Conservation (phyloP, 495 filamentous ascomycete species). For the Elasticomyces elasticus region DNA sequence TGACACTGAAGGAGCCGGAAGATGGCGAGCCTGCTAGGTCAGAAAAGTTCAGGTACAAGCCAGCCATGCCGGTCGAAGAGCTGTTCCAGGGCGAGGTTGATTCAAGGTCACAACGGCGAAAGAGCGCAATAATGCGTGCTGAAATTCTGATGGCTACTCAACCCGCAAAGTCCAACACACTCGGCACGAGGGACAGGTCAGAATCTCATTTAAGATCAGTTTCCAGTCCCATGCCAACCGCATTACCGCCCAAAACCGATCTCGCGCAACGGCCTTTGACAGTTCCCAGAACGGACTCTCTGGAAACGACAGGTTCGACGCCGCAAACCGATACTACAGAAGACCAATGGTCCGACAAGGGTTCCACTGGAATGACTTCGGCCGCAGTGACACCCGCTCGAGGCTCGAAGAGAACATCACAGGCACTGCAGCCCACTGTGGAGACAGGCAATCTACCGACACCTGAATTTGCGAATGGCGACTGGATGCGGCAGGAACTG, state of each 20-base stretch:
- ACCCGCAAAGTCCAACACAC: not conserved
- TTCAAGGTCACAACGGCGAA: not conserved
- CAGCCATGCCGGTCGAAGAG: not conserved
- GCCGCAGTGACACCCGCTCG: slow-evolving; percentile 26
- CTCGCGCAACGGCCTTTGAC: slow-evolving; percentile 14
- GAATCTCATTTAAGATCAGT: slow-evolving; percentile 1
- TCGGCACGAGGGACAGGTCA: not conserved
- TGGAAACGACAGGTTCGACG: slow-evolving; percentile 23
- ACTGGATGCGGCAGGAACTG: slow-evolving; percentile 30
- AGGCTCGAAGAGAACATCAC: slow-evolving; percentile 30
- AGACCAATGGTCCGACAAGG: slow-evolving; percentile 14
- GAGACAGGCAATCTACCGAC: slow-evolving; percentile 14
- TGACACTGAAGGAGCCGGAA: not conserved
- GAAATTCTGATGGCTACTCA: slow-evolving; percentile 7
- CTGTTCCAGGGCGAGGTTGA: not conserved
- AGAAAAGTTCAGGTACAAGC: slow-evolving; percentile 7
- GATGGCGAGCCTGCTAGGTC: not conserved
- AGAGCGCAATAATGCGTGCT: slow-evolving; percentile 3
- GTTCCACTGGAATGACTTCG: slow-evolving; percentile 32
- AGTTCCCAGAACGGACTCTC: slow-evolving; percentile 20
- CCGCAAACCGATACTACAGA: slow-evolving; percentile 30
- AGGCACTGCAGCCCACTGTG: slow-evolving; percentile 12
- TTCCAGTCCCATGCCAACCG: not conserved
- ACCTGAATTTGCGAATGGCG: slow-evolving; percentile 21
- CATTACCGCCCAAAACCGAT: slow-evolving; percentile 8